Percentiles rank a stretch among this genome's conserved stretches.
These are phyloP conservation scores for Coemansia sp. DNA, from an alignment of 192 early-diverging fungal genomes.

Conservation along the genomic window DNA sequence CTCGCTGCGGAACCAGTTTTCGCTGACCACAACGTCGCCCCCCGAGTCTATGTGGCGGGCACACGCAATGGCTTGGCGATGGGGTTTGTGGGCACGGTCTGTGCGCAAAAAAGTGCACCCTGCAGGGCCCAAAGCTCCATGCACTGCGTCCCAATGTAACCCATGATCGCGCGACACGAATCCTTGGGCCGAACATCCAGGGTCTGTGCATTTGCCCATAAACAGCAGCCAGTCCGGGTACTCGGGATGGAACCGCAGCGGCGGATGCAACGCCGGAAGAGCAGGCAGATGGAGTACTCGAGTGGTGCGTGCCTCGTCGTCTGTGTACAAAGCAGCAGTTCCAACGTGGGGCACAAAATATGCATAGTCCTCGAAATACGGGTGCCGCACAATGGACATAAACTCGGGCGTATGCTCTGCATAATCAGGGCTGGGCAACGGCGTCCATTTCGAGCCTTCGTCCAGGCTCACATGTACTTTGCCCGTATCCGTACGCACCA, in stretches of 20 bases:
- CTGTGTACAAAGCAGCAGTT: constrained; percentile 57
- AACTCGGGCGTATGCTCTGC: constrained; percentile 24
- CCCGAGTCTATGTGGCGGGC: constrained; percentile 54
- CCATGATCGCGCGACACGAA: constrained; percentile 73
- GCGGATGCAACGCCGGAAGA: constrained; percentile 60
- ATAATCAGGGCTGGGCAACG: constrained; percentile 22
- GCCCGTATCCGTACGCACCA: constrained; percentile 57
- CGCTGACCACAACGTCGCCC: constrained; percentile 64
- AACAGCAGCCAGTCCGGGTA: constrained; percentile 81
- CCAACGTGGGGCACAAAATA: constrained; percentile 61
- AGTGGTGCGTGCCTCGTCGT: constrained; percentile 61
- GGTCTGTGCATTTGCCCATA: constrained; percentile 41
- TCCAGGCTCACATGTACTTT: constrained; percentile 61
- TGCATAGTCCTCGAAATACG: constrained; percentile 61
- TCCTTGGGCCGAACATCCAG: constrained; percentile 69
- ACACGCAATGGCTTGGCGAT: constrained; percentile 71
- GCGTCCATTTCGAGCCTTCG: constrained; percentile 64
- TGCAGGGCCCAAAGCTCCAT: constrained; percentile 19
- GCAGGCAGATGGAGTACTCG: constrained; percentile 59
- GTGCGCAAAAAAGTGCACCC: constrained; percentile 51
- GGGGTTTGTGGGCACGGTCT: constrained; percentile 54
- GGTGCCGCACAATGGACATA: constrained; percentile 61
- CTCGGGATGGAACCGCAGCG: constrained; percentile 82
- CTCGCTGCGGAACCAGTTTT: constrained; percentile 53
- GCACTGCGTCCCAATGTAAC: constrained; percentile 58